phyloP scores from a whole-genome alignment of 352 stramenopile species.

The Phytopythium helicoides region DNA sequence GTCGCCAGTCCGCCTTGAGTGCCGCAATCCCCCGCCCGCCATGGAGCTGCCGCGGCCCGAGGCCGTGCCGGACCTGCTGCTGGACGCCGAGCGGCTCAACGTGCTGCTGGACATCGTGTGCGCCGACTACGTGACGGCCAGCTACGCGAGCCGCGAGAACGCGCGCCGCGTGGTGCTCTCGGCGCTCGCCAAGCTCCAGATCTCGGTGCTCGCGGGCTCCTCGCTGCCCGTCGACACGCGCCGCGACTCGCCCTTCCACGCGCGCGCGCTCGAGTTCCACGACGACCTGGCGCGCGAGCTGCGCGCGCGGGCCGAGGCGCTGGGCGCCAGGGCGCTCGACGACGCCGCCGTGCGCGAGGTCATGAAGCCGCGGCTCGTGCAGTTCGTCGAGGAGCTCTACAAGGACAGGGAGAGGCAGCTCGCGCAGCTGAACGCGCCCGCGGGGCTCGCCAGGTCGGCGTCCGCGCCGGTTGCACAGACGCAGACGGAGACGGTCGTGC shows the following conservation, averaged over 20 bases:
- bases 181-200: conserved; percentile 77
- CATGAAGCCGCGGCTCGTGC: conserved; percentile 73
- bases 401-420: conserved; percentile 56
- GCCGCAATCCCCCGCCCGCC: background rate
- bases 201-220: conserved; percentile 56
- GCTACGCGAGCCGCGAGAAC: conserved; percentile 83
- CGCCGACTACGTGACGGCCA: conserved; percentile 84
- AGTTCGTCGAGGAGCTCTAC: conserved; percentile 75
- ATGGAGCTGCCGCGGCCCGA: conserved; percentile 10
- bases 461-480: conserved; percentile 7
- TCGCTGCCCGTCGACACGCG: conserved; percentile 14
- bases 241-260: conserved; percentile 38
- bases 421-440: background rate
- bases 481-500: conserved; percentile 4
- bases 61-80: conserved; percentile 52
- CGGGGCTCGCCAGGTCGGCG: conserved; percentile 1
- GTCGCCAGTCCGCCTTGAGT: too few relatives aligned
- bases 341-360: conserved; percentile 61
- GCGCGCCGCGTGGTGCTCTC: conserved; percentile 74
- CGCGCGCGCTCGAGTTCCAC: conserved; percentile 50
- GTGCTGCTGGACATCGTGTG: conserved; percentile 87
- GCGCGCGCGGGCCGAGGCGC: conserved; percentile 18
- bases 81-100: conserved; percentile 75
- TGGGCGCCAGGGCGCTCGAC: conserved; percentile 29
- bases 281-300: conserved; percentile 62